Percentiles rank a stretch among this genome's conserved stretches.
phyloP scores from a whole-genome alignment of 1,139 yeast species.

The Pichia sp. region DNA sequence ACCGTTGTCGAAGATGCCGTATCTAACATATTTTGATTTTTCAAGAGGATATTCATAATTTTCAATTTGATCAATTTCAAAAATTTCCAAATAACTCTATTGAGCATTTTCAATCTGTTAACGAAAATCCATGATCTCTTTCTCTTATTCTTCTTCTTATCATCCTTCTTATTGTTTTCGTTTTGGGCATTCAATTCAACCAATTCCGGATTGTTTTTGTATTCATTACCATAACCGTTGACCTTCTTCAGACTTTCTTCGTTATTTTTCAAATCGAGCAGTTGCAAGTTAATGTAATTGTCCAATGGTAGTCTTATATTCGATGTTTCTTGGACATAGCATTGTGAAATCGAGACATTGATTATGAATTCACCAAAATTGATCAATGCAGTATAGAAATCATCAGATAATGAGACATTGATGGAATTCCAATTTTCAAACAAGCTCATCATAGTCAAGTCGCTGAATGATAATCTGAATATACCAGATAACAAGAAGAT shows the following conservation, averaged over 20 bases:
- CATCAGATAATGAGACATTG: slow-evolving; percentile 48
- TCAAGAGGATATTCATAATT: slow-evolving; percentile 8
- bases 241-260: background rate
- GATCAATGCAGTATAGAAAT: slow-evolving; percentile 61
- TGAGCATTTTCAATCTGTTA: slow-evolving; percentile 15
- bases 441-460: slow-evolving; percentile 49
- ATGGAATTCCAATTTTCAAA: slow-evolving; percentile 40
- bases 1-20: background rate
- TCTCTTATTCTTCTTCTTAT: slow-evolving; percentile 22
- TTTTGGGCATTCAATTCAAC: background rate
- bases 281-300: slow-evolving; percentile 57
- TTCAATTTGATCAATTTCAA: slow-evolving; percentile 34
- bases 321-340: slow-evolving; percentile 61
- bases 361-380: slow-evolving; percentile 63
- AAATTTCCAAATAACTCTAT: slow-evolving; percentile 22
- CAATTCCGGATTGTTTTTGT: slow-evolving; percentile 26
- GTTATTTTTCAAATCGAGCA: slow-evolving; percentile 3
- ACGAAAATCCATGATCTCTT: slow-evolving; percentile 20
- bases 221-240: slow-evolving; percentile 26
- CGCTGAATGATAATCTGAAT: slow-evolving; percentile 55
- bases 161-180: slow-evolving; percentile 20
- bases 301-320: slow-evolving; percentile 45
- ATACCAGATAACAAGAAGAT: slow-evolving; percentile 56
- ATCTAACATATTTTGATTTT: slow-evolving; percentile 16
- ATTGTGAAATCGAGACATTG: slow-evolving; percentile 63